Conservation (phyloP, 2,329 filamentous ascomycete species). For the Penicillium occitanis region DNA sequence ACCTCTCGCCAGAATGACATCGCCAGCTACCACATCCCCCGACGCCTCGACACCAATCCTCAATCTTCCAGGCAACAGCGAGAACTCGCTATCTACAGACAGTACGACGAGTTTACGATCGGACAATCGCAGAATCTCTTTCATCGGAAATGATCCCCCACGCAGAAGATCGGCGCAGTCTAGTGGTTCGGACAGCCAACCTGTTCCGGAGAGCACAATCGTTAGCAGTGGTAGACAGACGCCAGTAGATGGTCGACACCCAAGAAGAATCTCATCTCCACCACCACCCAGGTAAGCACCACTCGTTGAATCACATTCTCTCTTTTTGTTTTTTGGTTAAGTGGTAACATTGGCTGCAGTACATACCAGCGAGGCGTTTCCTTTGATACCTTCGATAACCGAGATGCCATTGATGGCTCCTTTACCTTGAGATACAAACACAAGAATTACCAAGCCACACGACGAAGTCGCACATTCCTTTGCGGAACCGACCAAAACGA, state of each 20-base stretch:
- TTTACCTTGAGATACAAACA: constrained; percentile 84
- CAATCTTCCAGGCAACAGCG: constrained; percentile 13
- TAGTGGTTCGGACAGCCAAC: constrained; percentile 31
- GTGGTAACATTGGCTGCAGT: constrained; percentile 35
- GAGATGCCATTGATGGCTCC: constrained; percentile 67
- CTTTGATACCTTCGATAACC: constrained; percentile 72
- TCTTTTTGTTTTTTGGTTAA: not conserved
- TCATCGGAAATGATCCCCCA: constrained; percentile 28
- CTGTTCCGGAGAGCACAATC: constrained; percentile 30
- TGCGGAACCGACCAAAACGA: constrained; percentile 88
- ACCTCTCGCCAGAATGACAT: constrained; percentile 14
- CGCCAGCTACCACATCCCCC: constrained; percentile 3
- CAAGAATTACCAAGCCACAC: constrained; percentile 76
- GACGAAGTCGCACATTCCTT: constrained; percentile 82
- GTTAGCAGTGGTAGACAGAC: constrained; percentile 28
- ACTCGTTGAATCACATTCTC: not conserved
- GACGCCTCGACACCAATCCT: constrained; percentile 14
- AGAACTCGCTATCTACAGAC: constrained; percentile 16
- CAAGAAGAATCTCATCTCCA: constrained; percentile 37
- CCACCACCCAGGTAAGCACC: constrained; percentile 43
- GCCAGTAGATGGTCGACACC: constrained; percentile 24
- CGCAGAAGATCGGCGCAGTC: constrained; percentile 43
- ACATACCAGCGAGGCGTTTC: constrained; percentile 67
- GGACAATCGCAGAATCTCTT: constrained; percentile 24
- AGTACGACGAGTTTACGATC: constrained; percentile 20